phyloP scores from a whole-genome alignment of 345 rosid species.

The Citrus medica region DNA sequence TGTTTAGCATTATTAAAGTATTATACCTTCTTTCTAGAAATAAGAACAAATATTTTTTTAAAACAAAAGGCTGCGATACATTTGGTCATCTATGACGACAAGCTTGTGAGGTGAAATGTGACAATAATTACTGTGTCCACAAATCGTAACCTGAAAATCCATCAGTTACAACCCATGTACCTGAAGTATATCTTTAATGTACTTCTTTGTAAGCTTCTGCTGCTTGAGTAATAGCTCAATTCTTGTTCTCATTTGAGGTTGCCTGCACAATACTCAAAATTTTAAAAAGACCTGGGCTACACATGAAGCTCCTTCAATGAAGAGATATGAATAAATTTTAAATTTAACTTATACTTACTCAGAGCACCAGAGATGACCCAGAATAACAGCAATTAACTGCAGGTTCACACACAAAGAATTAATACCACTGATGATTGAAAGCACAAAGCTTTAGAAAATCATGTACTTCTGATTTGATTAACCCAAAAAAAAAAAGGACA shows the following conservation, averaged over 20 bases:
- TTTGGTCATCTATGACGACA: background rate
- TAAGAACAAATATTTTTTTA: background rate
- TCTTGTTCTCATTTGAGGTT: constrained; percentile 71
- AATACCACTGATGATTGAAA: background rate
- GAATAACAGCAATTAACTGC: constrained; percentile 82
- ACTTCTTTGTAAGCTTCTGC: constrained; percentile 73
- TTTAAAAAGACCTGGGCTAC: background rate
- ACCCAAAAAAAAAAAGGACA: background rate
- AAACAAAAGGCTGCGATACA: background rate
- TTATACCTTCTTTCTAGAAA: too few relatives aligned
- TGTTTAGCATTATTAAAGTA: background rate
- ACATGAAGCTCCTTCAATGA: constrained; percentile 9
- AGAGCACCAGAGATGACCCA: constrained; percentile 95
- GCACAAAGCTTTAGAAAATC: background rate
- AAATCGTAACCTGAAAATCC: background rate
- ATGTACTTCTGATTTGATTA: background rate
- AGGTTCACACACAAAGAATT: constrained; percentile 16
- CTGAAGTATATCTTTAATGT: constrained; percentile 81
- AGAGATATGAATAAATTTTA: background rate
- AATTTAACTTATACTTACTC: constrained; percentile 56
- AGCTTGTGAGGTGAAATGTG: background rate
- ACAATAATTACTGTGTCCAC: background rate
- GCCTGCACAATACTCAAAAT: constrained; percentile 38
- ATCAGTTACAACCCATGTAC: constrained; percentile 29
- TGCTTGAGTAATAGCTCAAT: constrained; percentile 88